Evolutionary conservation across 2,329 filamentous ascomycete species (phyloP), one percentile per base, ranked within the genome.

Genomic region (Talaromyces sp.): DNA sequence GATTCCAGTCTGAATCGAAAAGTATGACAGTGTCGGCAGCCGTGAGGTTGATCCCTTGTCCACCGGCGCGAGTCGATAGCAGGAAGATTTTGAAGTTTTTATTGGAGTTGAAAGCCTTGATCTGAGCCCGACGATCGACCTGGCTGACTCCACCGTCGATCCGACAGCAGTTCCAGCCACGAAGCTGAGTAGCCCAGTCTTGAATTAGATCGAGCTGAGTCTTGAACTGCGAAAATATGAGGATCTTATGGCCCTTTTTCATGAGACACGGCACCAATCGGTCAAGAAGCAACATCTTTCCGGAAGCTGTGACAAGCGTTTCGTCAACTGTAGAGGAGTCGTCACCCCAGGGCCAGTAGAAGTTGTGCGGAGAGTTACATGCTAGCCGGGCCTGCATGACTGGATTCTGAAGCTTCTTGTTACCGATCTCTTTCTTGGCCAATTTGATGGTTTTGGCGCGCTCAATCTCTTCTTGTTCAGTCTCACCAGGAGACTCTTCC

Each of bases 191-290:
- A 54, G 92, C 92, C 78, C 96, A 99, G 61, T 93, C 89, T 66
- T 96, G 87, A 0, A 99, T 81, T 1, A 99, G 89, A 70, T 98
- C 92, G 0, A 99, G 85, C 66, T 96, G 93, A 0, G 89, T 96
- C 63, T 93, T 96, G 79, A 99, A 99, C 72, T 99, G 95, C 0
- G 91, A 96, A 76, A 99, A 99, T 58, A 99, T 92, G 52, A 99
- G 84, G 31, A 98, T 89, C 72, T 98, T 98, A 79, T 97, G 93
- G 3, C 85, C 88, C 0, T 85, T 83, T 0, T 80, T 67, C 63
- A 99, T 88, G 0, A 99, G 82, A 1, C 83, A 82, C 0, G 90
- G 90, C 0, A 99, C 83, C 0, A 99, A 83, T 0, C 92, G 87
- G 73, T 99, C 95, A 0, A 99, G 84, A 0, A 99, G 84, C 1